phyloP scores from a whole-genome alignment of 495 filamentous ascomycete genomes.

The Aspergillus panamensis region DNA sequence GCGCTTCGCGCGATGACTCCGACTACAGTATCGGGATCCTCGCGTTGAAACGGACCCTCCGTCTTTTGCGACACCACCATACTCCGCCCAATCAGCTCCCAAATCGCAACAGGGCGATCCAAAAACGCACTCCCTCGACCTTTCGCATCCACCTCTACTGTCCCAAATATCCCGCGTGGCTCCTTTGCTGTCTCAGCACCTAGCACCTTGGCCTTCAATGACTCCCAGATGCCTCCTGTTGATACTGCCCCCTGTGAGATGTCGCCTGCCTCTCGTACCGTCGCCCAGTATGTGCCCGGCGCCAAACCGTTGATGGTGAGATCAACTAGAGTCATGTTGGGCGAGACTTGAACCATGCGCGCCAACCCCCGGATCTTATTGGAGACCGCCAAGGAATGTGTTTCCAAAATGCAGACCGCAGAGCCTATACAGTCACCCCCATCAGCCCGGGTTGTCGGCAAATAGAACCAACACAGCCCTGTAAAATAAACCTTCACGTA shows the following conservation, averaged over 20 bases:
- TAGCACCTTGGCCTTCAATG: slow-evolving; percentile 46
- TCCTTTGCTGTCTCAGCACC: slow-evolving; percentile 39
- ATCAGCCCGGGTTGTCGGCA: background rate
- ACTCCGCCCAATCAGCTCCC: slow-evolving; percentile 92
- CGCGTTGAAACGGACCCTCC: slow-evolving; percentile 51
- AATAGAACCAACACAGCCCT: background rate
- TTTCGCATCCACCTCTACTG: slow-evolving; percentile 59
- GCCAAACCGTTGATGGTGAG: slow-evolving; percentile 82
- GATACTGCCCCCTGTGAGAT: slow-evolving; percentile 78
- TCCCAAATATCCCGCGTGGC: slow-evolving; percentile 68
- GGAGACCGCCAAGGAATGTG: slow-evolving; percentile 58
- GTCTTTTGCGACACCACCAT: slow-evolving; percentile 67
- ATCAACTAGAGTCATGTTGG: slow-evolving; percentile 77
- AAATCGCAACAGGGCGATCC: slow-evolving; percentile 77
- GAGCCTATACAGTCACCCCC: slow-evolving; percentile 54
- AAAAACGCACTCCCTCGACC: slow-evolving; percentile 73
- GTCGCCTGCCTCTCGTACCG: slow-evolving; percentile 82
- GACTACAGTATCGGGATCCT: slow-evolving; percentile 79
- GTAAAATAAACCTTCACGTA: slow-evolving; percentile 41
- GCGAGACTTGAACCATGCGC: slow-evolving; percentile 75
- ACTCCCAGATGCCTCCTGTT: slow-evolving; percentile 79
- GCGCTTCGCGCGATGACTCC: slow-evolving; percentile 93
- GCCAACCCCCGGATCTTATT: slow-evolving; percentile 71
- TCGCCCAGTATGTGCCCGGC: slow-evolving; percentile 76
- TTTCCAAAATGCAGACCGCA: slow-evolving; percentile 95